Percentiles rank a stretch among this genome's conserved stretches.
Evolutionary conservation across 495 filamentous ascomycete species (phyloP).

Genomic region (Talaromyces trachyspermus): DNA sequence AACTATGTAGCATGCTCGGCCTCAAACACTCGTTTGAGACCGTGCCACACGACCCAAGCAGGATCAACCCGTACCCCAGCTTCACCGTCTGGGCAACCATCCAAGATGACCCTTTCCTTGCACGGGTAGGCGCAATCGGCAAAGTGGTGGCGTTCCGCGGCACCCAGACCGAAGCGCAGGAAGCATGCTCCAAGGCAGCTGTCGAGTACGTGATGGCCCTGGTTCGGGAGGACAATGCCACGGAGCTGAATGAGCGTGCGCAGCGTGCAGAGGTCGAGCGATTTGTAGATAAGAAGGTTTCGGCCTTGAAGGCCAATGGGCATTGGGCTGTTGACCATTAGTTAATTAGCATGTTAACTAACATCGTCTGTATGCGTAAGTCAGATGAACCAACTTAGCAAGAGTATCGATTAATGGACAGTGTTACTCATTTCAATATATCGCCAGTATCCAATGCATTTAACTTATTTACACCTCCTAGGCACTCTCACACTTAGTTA

Average conservation of each 20-base stretch:
- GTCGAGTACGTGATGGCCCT: slow-evolving; percentile 22
- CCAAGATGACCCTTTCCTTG: slow-evolving; percentile 23
- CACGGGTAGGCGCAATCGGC: slow-evolving; percentile 24
- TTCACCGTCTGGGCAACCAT: slow-evolving; percentile 20
- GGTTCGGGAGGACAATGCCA: slow-evolving; percentile 19
- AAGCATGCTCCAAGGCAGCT: slow-evolving; percentile 18
- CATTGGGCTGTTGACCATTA: no score
- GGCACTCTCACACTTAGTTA: no score
- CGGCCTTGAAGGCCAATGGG: no score
- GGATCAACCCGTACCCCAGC: not conserved
- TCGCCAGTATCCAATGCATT: no score
- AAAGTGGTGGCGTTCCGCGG: slow-evolving; percentile 5
- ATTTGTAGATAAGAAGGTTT: no score
- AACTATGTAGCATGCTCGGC: slow-evolving; percentile 18
- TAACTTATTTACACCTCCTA: no score
- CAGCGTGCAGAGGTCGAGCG: not conserved
- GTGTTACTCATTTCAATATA: no score
- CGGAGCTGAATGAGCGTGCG: slow-evolving; percentile 5
- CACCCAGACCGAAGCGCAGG: slow-evolving; percentile 7
- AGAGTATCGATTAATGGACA: no score
- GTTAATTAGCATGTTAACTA: no score
- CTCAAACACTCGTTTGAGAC: slow-evolving; percentile 15
- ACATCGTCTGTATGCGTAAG: no score
- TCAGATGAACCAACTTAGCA: no score
- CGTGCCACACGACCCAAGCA: not conserved